Evolutionary conservation across 176 grass and related monocot genomes (phyloP), one percentile per base, ranked within the genome.

Genomic region (Carex parvula): DNA sequence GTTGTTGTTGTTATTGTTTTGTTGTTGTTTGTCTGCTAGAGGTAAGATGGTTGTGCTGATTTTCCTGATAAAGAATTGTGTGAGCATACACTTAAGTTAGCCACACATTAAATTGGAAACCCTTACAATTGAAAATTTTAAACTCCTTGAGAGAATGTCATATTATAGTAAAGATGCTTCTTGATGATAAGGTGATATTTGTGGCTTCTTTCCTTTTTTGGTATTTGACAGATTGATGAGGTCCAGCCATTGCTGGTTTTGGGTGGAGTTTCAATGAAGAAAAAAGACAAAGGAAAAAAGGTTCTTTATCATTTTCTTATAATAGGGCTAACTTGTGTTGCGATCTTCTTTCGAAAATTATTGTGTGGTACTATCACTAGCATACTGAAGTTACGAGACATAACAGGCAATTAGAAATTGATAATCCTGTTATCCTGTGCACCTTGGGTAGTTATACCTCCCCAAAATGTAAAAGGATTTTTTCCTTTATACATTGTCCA

Each of bases 261-360:
- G 74, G 96, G 96, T 64, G 91, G 93, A 53, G 66, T 85, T 86
- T 89, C 89, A 55, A 95, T 86, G 83, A 94, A 89, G 87, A 94
- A 93, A 86, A 92, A 84, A 21, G 48, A 20, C 60, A 92, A 85
- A 77, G 91, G 85, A 15, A 92, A 92, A 89, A 93, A 99, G 96
- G 93, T 99, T 81, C 24, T 63, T 48, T 85, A 6, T 57, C 7
- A 57, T 78, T 5, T 33, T 55, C 24, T 78, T 56, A 52, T 77
- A 56, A 78, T 57, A 17, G 5, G 3, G 18, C 24, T 39, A 59
- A 50, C 35, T 57, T 56, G 26, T 78, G 50, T 32, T 30, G 6
- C 52, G 16, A 57, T 56, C 52, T 78, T 57, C 50, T 24, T 78
- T 78, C 24, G 17, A 75, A 24, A 71, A 57, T 11, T 57, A 10